A percentile compares a stretch with the other conserved stretches of the same genome.
These are phyloP conservation scores for Starmerella bombicola DNA, from an alignment of 805 yeast species.

Conservation along the genomic window DNA sequence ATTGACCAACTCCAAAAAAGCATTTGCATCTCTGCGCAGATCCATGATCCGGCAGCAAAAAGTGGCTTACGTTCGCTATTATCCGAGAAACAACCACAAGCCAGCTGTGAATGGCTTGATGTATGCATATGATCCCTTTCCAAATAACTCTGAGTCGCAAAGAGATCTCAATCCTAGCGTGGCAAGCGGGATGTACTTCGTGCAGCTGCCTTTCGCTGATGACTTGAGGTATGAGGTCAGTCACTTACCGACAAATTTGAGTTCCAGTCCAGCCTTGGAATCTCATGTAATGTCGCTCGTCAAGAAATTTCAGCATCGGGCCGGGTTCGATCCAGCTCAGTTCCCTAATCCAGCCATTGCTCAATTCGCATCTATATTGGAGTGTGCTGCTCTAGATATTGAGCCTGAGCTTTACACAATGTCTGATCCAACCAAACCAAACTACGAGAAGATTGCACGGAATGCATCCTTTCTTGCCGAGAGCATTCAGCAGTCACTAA, in stretches of 20 bases:
- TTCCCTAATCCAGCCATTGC: neutral
- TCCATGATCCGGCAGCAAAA: neutral
- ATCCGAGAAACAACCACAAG: neutral
- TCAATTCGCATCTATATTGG: constrained; percentile 1
- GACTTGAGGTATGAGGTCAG: neutral
- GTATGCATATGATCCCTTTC: neutral
- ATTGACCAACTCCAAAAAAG: neutral
- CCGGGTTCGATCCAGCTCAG: constrained; percentile 4
- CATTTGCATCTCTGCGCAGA: constrained; percentile 4
- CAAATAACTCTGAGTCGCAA: neutral
- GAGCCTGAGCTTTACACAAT: neutral
- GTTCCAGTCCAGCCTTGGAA: neutral
- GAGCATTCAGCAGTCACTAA: neutral
- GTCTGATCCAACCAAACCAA: constrained; percentile 1
- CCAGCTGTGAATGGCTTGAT: constrained; percentile 1
- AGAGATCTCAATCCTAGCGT: neutral
- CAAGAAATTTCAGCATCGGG: neutral
- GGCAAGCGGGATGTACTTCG: constrained; percentile 2
- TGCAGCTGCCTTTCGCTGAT: neutral
- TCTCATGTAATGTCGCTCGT: neutral
- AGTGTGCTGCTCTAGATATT: neutral
- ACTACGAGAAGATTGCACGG: neutral
- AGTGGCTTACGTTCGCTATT: constrained; percentile 1
- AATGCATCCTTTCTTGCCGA: neutral
- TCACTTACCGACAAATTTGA: neutral